Evolutionary conservation across 805 yeast genomes (phyloP).

Genomic region (Groenewaldozyma salmanticensis): DNA sequence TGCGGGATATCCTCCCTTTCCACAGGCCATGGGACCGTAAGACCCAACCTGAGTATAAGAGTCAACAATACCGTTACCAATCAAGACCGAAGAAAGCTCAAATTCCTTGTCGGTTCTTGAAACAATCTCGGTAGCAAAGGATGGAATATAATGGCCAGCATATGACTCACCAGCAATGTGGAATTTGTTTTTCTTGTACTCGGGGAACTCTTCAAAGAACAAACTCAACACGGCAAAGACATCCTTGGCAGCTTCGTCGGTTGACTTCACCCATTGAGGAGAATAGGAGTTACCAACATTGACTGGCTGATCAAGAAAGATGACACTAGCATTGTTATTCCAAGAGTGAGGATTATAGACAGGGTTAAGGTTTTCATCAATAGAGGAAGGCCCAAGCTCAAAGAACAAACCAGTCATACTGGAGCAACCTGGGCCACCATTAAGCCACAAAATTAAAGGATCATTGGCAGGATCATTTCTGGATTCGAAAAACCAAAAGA

Average conservation of each 20-base stretch:
- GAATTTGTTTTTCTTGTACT: slow-evolving; percentile 48
- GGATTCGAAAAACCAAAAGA: slow-evolving; percentile 77
- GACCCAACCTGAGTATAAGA: slow-evolving; percentile 67
- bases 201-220: slow-evolving; percentile 65
- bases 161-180: slow-evolving; percentile 88
- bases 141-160: slow-evolving; percentile 87
- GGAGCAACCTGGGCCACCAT: slow-evolving; percentile 95
- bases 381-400: slow-evolving; percentile 75
- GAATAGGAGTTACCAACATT: slow-evolving; percentile 75
- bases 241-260: slow-evolving; percentile 77
- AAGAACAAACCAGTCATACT: slow-evolving; percentile 79
- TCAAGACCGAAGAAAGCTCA: slow-evolving; percentile 65
- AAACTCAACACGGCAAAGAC: slow-evolving; percentile 71
- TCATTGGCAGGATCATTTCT: slow-evolving; percentile 81
- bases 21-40: slow-evolving; percentile 93
- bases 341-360: slow-evolving; percentile 67
- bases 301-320: slow-evolving; percentile 83
- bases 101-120: slow-evolving; percentile 51
- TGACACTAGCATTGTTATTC: slow-evolving; percentile 78
- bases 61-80: slow-evolving; percentile 89
- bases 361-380: slow-evolving; percentile 51
- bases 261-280: slow-evolving; percentile 50
- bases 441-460: slow-evolving; percentile 80
- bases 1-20: slow-evolving; percentile 75
- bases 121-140: slow-evolving; percentile 74